phyloP scores from a whole-genome alignment of 345 rosid species.

The Populus ilicifolia region DNA sequence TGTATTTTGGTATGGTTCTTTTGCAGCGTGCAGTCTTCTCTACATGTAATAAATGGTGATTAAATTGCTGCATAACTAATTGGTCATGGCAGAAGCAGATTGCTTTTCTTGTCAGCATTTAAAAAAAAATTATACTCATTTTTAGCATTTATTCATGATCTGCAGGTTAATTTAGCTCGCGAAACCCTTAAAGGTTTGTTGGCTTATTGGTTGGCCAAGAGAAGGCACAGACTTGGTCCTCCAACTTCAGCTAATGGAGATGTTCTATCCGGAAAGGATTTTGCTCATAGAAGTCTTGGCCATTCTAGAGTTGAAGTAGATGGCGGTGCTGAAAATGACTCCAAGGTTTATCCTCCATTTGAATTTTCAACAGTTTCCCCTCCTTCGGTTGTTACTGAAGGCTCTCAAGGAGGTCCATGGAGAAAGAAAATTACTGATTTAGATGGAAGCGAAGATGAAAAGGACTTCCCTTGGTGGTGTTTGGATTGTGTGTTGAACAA shows the following conservation, averaged over 20 bases:
- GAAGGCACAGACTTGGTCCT: constrained; percentile 67
- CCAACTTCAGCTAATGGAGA: constrained; percentile 76
- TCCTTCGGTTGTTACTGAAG: constrained; percentile 94
- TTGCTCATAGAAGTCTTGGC: constrained; percentile 43
- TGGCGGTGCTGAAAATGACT: constrained; percentile 64
- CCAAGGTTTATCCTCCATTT: constrained; percentile 83
- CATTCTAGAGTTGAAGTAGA: constrained; percentile 72
- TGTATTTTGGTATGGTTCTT: background rate
- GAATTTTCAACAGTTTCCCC: constrained; percentile 76
- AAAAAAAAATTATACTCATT: background rate
- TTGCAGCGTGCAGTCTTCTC: background rate
- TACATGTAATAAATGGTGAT: background rate
- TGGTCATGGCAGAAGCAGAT: background rate
- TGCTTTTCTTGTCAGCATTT: background rate
- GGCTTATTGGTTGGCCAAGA: constrained; percentile 82
- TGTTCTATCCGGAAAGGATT: constrained; percentile 58
- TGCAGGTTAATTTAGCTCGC: constrained; percentile 91
- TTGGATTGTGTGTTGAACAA: constrained; percentile 83
- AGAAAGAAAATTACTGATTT: constrained; percentile 88
- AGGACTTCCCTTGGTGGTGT: constrained; percentile 96
- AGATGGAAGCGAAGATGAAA: constrained; percentile 89
- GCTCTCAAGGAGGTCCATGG: constrained; percentile 97
- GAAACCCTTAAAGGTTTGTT: constrained; percentile 95
- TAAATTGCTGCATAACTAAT: background rate
- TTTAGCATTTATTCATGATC: constrained; percentile 13